Percentiles rank a stretch among this genome's conserved stretches.
Conservation (phyloP, 2,329 filamentous ascomycete genomes). For the Amylocarpus encephaloides region DNA sequence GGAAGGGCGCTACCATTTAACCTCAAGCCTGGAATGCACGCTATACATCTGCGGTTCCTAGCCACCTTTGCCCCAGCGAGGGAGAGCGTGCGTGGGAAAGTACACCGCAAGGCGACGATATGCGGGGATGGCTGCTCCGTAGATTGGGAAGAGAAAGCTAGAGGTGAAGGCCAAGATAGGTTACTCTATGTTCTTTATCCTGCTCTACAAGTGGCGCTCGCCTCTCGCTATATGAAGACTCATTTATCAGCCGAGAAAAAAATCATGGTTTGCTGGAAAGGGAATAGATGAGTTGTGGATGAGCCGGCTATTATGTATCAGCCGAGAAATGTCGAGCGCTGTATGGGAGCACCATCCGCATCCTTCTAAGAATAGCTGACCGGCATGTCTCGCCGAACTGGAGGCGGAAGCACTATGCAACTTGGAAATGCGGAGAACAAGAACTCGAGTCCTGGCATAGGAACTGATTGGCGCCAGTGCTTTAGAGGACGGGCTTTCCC, state of each 20-base stretch:
- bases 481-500: not conserved
- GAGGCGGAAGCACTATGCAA: not conserved
- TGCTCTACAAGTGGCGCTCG: not conserved
- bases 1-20: conserved; percentile 3
- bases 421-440: not conserved
- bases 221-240: conserved; percentile 2
- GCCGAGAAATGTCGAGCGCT: not conserved
- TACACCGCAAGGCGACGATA: not conserved
- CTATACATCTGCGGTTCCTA: not conserved
- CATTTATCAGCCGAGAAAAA: conserved; percentile 8
- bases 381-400: not conserved
- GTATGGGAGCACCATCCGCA: not conserved
- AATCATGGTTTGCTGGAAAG: not conserved
- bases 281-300: not conserved
- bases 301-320: conserved; percentile 5
- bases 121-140: conserved; percentile 3
- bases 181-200: conserved; percentile 1
- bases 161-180: not conserved
- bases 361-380: not conserved
- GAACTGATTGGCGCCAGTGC: not conserved
- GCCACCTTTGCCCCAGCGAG: not conserved
- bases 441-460: too few relatives aligned
- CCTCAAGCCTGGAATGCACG: conserved; percentile 3
- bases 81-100: not conserved
- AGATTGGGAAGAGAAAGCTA: not conserved